Evolutionary conservation across 2,329 filamentous ascomycete species (phyloP).

Genomic region (Cytospora schulzeri): DNA sequence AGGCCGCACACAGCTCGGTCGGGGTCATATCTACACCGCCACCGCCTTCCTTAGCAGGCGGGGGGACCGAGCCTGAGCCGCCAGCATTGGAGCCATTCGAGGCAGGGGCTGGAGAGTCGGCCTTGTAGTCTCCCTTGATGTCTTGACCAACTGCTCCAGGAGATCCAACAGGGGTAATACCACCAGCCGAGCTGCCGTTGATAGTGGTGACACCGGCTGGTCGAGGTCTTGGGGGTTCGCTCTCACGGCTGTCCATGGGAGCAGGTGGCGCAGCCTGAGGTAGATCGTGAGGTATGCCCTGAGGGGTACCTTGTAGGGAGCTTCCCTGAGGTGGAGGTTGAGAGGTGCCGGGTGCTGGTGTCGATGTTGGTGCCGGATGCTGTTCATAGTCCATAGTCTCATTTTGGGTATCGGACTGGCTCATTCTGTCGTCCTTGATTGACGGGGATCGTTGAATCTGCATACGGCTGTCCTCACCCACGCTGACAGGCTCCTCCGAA

Average conservation of each 20-base stretch:
- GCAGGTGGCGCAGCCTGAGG: conserved; percentile 23
- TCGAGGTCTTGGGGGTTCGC: conserved; percentile 54
- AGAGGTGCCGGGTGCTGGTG: conserved; percentile 39
- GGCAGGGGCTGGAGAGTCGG: conserved; percentile 38
- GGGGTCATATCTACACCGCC: conserved; percentile 57
- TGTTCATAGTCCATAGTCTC: conserved; percentile 63
- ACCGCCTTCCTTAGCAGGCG: conserved; percentile 20
- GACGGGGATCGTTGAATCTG: conserved; percentile 41
- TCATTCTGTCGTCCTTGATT: conserved; percentile 57
- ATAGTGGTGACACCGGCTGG: conserved; percentile 60
- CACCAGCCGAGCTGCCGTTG: conserved; percentile 56
- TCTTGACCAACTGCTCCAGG: conserved; percentile 35
- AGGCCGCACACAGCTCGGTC: conserved; percentile 58
- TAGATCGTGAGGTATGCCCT: conserved; percentile 31
- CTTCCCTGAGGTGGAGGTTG: conserved; percentile 26
- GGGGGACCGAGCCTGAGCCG: conserved; percentile 23
- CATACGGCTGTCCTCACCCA: conserved; percentile 41
- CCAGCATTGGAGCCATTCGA: conserved; percentile 33
- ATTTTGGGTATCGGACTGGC: conserved; percentile 56
- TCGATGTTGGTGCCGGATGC: conserved; percentile 39
- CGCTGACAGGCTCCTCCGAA: conserved; percentile 36
- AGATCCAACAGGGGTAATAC: conserved; percentile 50
- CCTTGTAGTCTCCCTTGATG: conserved; percentile 32
- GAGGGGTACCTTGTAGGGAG: conserved; percentile 32
- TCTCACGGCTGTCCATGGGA: conserved; percentile 47